phyloP scores from a whole-genome alignment of 164 flowering plant species.

The Santalum album region DNA sequence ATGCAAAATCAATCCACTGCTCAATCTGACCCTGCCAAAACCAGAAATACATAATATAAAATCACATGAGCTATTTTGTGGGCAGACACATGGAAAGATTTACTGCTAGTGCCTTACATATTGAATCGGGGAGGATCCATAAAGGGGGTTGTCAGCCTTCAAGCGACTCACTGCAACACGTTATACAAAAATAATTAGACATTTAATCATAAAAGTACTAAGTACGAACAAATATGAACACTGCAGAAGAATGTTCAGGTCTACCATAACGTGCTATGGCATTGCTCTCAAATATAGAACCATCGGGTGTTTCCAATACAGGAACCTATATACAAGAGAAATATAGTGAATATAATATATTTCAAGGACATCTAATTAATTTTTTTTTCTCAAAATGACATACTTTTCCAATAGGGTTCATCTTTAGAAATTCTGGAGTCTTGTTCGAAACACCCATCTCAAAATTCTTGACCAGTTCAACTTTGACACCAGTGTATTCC shows the following conservation, averaged over 20 bases:
- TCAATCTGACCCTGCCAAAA: slow-evolving; percentile 51
- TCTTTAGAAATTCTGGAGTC: slow-evolving; percentile 57
- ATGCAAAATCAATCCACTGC: slow-evolving; percentile 83
- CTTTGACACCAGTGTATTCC: slow-evolving; percentile 49
- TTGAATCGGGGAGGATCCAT: slow-evolving; percentile 64
- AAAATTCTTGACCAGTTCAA: slow-evolving; percentile 44
- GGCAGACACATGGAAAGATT: too few species aligned
- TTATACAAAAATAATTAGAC: too few species aligned
- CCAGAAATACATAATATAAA: background rate
- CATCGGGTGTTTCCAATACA: slow-evolving; percentile 73
- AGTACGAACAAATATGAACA: too few species aligned
- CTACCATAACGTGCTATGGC: slow-evolving; percentile 80
- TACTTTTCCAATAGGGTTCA: slow-evolving; percentile 88
- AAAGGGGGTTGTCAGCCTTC: slow-evolving; percentile 53
- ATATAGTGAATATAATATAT: too few species aligned
- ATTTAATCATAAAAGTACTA: too few species aligned
- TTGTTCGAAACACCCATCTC: slow-evolving; percentile 72
- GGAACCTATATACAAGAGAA: slow-evolving; percentile 37
- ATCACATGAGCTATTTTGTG: background rate
- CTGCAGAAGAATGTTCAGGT: slow-evolving; percentile 4
- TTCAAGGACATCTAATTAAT: too few species aligned
- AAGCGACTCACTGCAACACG: slow-evolving; percentile 65
- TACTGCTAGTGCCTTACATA: slow-evolving; percentile 34
- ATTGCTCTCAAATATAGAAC: slow-evolving; percentile 73
- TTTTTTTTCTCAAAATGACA: too few species aligned